Conservation (phyloP, 805 yeast genomes). For the Blastobotrys terrestris region DNA sequence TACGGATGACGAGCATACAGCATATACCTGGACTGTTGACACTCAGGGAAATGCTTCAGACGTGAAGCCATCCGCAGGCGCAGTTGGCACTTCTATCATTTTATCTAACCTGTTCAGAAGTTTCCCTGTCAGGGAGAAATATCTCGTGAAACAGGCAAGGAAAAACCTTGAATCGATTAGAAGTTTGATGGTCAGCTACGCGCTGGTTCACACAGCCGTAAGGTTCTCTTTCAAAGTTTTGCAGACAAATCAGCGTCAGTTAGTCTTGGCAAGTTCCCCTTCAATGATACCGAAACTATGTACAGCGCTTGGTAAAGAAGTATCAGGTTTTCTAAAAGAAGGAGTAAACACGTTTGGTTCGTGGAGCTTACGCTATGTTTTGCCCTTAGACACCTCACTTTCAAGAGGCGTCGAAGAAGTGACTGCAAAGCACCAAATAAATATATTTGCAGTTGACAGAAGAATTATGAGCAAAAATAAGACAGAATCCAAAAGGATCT, state of each 20-base stretch:
- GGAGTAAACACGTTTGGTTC: background rate
- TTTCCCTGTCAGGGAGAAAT: slow-evolving; percentile 51
- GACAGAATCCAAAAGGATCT: slow-evolving; percentile 64
- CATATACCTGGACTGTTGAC: slow-evolving; percentile 47
- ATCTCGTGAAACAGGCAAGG: background rate
- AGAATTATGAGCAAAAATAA: slow-evolving; percentile 46
- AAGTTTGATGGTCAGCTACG: background rate
- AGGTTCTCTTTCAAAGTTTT: background rate
- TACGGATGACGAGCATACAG: slow-evolving; percentile 43
- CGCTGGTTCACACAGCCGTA: background rate
- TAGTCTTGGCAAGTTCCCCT: background rate
- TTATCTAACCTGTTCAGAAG: slow-evolving; percentile 54
- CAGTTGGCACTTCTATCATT: slow-evolving; percentile 58
- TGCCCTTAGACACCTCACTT: background rate
- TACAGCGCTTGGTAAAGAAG: background rate
- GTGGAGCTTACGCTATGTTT: background rate
- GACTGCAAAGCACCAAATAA: slow-evolving; percentile 36
- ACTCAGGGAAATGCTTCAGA: slow-evolving; percentile 42
- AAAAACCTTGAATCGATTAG: slow-evolving; percentile 21
- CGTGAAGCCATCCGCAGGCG: slow-evolving; percentile 38
- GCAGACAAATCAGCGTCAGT: background rate
- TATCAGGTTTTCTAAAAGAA: background rate
- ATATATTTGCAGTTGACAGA: slow-evolving; percentile 48
- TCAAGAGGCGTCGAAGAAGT: background rate
- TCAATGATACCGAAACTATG: background rate